Base-by-base conservation (phyloP, 495 filamentous ascomycete genomes). In the Chaetomium cochliodes region DNA sequence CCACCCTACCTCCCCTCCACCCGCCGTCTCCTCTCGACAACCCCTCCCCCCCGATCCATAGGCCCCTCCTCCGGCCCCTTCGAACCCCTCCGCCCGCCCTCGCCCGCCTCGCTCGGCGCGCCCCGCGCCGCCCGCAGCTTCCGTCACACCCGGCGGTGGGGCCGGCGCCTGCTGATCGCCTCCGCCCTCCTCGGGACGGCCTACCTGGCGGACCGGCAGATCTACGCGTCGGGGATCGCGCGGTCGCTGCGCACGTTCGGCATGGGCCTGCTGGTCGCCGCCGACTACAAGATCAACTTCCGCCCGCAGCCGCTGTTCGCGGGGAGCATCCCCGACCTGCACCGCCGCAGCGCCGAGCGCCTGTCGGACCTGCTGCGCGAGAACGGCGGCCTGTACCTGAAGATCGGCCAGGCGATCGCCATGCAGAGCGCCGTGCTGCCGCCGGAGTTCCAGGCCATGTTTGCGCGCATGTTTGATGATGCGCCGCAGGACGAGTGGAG, bases 211-310 rank as follows among this genome's bases (percentile, higher is more conserved):
- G 93, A 98, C 76, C 84, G 69, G 13, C 81, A 87, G 46, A 81
- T 88, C 70, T 93, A 96, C 77, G 90, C 91, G 23, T 85, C 89
- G 8, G 86, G 88, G 25, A 73, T 97, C 44, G 86, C 85, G 25
- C 90, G 93, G 54, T 94, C 89, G n/a, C 77, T 87, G 33, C 88
- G 87, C 46, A 96, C 94, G 2, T 93, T 97, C 71, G 80, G 81
- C 12, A 82, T 87, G 7, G 96, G 92, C 46, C 72, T 92, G n/a
- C 60, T 96, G 28, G 90, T 96, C 11, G 92, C 92, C 3, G 68
- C 90, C 22, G 93, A 98, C 79, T 98, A 98, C 78, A 97, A 98
- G 76, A 81, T 97, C 73, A 98, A 98, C 72, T 98, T 98, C 79
- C 84, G 90, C 5, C 83, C 90, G 0, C 78, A 92, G 60, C 92